Conservation (phyloP, 257 asterid genomes). For the Cruciata laevipes region DNA sequence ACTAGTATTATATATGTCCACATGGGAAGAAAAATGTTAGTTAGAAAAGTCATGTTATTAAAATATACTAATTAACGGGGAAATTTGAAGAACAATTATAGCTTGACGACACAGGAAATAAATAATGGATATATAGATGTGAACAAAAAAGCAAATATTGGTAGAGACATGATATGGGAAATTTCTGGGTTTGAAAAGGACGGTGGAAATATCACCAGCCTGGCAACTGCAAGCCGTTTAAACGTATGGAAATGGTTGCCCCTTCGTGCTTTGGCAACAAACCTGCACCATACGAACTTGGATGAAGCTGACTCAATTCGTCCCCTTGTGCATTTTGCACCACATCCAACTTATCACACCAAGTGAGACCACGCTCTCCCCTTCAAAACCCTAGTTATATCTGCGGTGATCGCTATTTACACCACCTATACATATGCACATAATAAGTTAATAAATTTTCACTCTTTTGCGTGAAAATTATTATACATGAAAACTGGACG, state of each 20-base stretch:
- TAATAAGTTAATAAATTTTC: too few species aligned
- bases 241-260: background rate
- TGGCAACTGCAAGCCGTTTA: background rate
- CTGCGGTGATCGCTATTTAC: too few species aligned
- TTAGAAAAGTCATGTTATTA: background rate
- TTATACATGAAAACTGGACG: too few species aligned
- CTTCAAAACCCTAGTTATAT: background rate
- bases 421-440: too few species aligned
- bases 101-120: too few species aligned
- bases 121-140: background rate
- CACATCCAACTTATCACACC: background rate
- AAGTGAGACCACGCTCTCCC: background rate
- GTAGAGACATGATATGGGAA: background rate
- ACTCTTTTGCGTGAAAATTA: too few species aligned
- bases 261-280: background rate
- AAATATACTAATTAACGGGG: too few species aligned
- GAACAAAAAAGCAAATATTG: background rate
- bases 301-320: background rate
- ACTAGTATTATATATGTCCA: background rate
- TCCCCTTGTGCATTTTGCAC: too few species aligned
- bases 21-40: background rate
- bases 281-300: background rate
- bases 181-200: constrained; percentile 5
- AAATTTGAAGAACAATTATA: background rate
- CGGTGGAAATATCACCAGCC: background rate